Percentiles rank a stretch among this genome's conserved stretches.
Evolutionary conservation across 2,329 filamentous ascomycete species (phyloP).

Genomic region (Verticillium isaacii): DNA sequence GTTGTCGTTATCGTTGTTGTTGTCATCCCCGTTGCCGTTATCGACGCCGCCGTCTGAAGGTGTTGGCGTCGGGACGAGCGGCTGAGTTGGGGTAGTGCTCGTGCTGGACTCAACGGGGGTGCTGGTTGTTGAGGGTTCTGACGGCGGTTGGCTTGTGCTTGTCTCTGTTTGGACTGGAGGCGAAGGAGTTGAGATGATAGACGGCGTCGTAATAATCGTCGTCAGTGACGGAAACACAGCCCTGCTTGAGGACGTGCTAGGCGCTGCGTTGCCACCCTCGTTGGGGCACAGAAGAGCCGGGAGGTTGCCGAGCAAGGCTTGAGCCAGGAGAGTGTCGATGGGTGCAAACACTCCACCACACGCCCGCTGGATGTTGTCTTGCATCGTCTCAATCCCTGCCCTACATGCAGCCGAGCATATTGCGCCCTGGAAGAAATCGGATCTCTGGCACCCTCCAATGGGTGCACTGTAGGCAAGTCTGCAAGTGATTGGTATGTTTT

Average conservation of each 20-base stretch:
- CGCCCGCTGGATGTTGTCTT: constrained; percentile 21
- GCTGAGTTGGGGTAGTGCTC: neutral
- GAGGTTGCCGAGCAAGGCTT: constrained; percentile 29
- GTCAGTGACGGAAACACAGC: neutral
- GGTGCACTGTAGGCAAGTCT: constrained; percentile 35
- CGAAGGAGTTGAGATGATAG: neutral
- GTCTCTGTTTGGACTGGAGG: neutral
- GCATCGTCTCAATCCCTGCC: constrained; percentile 18
- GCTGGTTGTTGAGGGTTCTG: neutral
- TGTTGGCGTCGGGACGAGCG: neutral
- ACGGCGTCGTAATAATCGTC: neutral
- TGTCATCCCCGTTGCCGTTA: neutral
- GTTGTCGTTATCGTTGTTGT: neutral
- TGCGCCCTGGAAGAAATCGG: constrained; percentile 28
- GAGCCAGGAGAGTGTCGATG: constrained; percentile 27
- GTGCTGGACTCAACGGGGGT: neutral
- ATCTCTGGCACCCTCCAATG: constrained; percentile 28
- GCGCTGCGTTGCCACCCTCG: neutral
- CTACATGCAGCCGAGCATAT: constrained; percentile 33
- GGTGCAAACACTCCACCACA: constrained; percentile 19
- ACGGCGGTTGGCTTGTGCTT: neutral
- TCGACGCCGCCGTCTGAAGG: neutral
- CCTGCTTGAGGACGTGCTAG: neutral
- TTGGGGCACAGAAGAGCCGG: constrained; percentile 28
- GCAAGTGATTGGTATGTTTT: constrained; percentile 31